Base-by-base conservation (phyloP, 148 eudicot genomes). In the Heliamphora exappendiculata region DNA sequence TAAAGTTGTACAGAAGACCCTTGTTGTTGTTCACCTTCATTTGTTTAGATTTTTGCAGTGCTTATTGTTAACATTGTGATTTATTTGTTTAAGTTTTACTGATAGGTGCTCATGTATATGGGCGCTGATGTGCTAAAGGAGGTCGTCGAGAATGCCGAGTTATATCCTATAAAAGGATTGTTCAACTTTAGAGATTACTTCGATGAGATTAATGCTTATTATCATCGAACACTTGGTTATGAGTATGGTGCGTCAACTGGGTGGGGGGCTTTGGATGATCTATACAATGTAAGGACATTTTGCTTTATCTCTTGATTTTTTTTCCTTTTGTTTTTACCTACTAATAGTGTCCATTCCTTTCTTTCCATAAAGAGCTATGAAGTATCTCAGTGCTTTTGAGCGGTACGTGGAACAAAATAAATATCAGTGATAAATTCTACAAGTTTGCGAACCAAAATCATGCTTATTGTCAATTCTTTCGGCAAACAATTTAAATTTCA, bases 161-260 rank as follows among this genome's bases (percentile, higher is more conserved):
- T 92, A 65, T 95, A 88, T 79, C 98, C 98, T 14, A 92, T 92
- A 67, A 78, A 78, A 74, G 98, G 98, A 51, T 72, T 91, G 82
- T 92, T 89, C 80, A 78, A 80, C 71, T 95, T 95, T 78, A 87
- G 47, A 75, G 88, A 95, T 78, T 92, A 81, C 81, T 85, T 81
- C 69, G 81, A 39, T 76, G 98, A 95, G 76, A 89, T 95, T 72
- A 91, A 95, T 87, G 85, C 81, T 13, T 92, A 95, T 77, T 95
- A 95, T 85, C 85, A 95, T 75, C 87, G 81, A 71, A 82, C 87
- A 68, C 86, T 85, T 79, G 94, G 92, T 76, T 84, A 82, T 77
- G 94, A 91, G 78, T 81, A 88, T 78, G 98, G 98, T 74, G 80
- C 87, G 75, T 85, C 98, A 67, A 95, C 96, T 76, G 98, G 98